Conservation (phyloP, 1,284 basidiomycete species). For the Trichosporon ovoides region DNA sequence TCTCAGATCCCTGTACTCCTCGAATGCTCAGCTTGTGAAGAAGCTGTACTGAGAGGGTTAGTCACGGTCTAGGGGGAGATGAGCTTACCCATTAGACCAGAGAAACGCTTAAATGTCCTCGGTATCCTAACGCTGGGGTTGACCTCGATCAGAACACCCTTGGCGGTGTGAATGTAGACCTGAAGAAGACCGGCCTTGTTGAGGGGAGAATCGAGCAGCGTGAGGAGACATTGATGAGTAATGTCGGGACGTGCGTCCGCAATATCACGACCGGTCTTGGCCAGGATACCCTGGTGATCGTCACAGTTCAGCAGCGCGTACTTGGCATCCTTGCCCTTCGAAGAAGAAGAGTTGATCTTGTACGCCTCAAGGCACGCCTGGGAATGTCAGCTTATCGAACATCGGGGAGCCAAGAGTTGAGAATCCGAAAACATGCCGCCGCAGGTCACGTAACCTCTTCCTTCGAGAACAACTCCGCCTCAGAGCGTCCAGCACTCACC, state of each 20-base stretch:
- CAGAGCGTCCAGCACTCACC: constrained; percentile 32
- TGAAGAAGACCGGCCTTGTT: constrained; percentile 97
- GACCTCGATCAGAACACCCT: constrained; percentile 95
- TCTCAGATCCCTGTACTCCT: constrained; percentile 93
- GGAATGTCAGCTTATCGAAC: constrained; percentile 45
- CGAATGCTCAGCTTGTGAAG: constrained; percentile 93
- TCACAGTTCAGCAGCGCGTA: constrained; percentile 98
- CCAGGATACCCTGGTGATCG: constrained; percentile 96
- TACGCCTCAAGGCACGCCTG: constrained; percentile 91
- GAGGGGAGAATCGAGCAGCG: constrained; percentile 91
- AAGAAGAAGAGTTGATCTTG: constrained; percentile 61
- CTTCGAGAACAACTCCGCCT: no score
- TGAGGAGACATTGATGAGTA: constrained; percentile 97
- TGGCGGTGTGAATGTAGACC: constrained; percentile 97
- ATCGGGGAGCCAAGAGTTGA: no score
- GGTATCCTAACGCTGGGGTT: constrained; percentile 97
- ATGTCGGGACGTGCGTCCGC: constrained; percentile 99
- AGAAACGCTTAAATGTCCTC: constrained; percentile 97
- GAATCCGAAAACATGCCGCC: no score
- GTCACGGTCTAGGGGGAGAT: not conserved
- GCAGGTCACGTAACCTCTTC: no score
- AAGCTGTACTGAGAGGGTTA: constrained; percentile 71
- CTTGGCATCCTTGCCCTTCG: constrained; percentile 70
- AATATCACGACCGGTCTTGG: constrained; percentile 95
- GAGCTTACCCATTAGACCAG: constrained; percentile 87